These are phyloP conservation scores for Volvox carteri DNA, from an alignment of 163 green algal species.

Conservation along the genomic window DNA sequence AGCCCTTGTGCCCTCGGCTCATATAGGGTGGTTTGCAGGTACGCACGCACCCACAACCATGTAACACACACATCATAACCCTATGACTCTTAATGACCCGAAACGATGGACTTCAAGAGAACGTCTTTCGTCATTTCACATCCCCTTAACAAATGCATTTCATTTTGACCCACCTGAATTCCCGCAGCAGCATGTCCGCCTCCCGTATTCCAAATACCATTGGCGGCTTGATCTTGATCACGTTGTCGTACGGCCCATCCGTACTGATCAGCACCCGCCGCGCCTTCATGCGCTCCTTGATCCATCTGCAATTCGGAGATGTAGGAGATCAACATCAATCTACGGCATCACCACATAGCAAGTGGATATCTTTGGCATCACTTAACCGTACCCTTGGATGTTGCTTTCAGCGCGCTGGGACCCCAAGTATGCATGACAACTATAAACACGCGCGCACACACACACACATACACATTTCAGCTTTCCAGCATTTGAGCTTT, in stretches of 20 bases:
- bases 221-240: conserved; percentile 86
- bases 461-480: background rate
- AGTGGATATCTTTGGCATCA: too few relatives aligned
- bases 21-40: background rate
- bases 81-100: background rate
- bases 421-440: too few relatives aligned
- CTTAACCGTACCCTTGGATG: too few relatives aligned
- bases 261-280: conserved; percentile 80
- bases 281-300: conserved; percentile 67
- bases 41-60: background rate
- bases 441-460: background rate
- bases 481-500: too few relatives aligned
- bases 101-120: too few relatives aligned
- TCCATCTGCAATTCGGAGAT: conserved; percentile 62
- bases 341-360: too few relatives aligned
- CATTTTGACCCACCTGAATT: conserved; percentile 27
- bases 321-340: too few relatives aligned
- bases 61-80: background rate
- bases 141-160: background rate
- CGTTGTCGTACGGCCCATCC: conserved; percentile 81
- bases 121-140: background rate
- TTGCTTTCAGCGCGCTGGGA: too few relatives aligned
- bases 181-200: conserved; percentile 61
- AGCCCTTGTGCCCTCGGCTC: background rate
- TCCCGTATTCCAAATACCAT: conserved; percentile 69